Evolutionary conservation across 2,329 filamentous ascomycete genomes (phyloP), one percentile per base, ranked within the genome.

Genomic region (Scleromitrula shiraiana): DNA sequence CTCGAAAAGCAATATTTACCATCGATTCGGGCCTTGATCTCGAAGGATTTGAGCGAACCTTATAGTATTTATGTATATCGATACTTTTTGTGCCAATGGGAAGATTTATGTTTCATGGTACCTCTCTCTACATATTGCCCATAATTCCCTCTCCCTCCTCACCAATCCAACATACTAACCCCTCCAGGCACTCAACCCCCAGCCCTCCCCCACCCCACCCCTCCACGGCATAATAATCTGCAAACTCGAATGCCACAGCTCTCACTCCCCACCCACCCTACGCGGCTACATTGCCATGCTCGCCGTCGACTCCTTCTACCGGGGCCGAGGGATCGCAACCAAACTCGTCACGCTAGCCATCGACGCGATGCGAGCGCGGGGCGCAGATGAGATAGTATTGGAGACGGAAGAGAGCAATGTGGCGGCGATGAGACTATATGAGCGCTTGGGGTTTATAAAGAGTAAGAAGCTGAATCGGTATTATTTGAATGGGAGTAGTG

Each of bases 11-110:
- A 77, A 64, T 77, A 93, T 64, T 80, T 98, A 35, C 82, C 89
- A 29, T 82, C 88, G 35, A 96, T 98, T 67, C 83, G 91, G 47
- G 83, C 90, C 49, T 71, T 98, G 63, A 98, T 98, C 62, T 93
- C 90, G 37, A 95, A 91, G 62, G 93, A 97, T 64, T 76, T 98
- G 41, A 97, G 91, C 58, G 93, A 98, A 67, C 93, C 93, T 1
- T 98, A 98, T 67, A 97, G 91, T 69, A 97, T 98, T 65, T 98
- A 98, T 70, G 93, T 98, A 50, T 98, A 97, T 67, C 82, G 93
- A 26, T 98, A 98, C 67, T 98, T 98, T 61, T 73, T 98, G 15
- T 95, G 94, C 64, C 89, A 97, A 76, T 98, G 93, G 93, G 86
- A 87, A 5, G 85, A 97, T 63, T 72, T 98, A n/a, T 98, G 93